Percentiles rank a stretch among this genome's conserved stretches.
Conservation (phyloP, 139 green algal species). For the Tetradesmus lagerheimii region DNA sequence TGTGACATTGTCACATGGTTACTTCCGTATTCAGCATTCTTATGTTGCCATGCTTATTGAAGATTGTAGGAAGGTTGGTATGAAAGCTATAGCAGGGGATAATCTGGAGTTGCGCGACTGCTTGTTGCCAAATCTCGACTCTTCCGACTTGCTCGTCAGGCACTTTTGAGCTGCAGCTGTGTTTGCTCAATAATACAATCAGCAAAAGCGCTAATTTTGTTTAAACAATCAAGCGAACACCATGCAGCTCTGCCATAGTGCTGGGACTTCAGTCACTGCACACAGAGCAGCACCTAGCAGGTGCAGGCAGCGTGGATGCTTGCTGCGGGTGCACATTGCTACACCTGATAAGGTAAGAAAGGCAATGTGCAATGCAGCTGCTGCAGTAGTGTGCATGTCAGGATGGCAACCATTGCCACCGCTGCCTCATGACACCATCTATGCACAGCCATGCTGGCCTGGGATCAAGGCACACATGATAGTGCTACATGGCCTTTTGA, state of each 20-base stretch:
- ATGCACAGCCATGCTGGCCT: too few species aligned
- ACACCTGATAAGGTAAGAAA: constrained; percentile 30
- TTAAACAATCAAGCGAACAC: neutral
- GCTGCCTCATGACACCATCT: too few species aligned
- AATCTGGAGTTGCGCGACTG: neutral
- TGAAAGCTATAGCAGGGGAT: too few species aligned
- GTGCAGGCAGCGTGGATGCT: neutral
- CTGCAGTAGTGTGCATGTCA: neutral
- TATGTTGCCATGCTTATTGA: neutral
- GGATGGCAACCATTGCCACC: too few species aligned
- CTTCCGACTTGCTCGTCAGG: neutral
- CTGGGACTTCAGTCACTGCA: neutral
- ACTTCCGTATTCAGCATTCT: neutral
- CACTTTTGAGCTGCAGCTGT: neutral
- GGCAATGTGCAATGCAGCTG: neutral
- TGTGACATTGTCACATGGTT: neutral
- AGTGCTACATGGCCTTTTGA: too few species aligned
- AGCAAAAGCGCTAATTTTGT: neutral
- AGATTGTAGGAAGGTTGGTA: too few species aligned
- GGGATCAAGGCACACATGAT: neutral
- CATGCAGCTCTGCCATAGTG: neutral
- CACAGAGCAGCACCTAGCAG: neutral
- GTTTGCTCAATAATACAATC: neutral
- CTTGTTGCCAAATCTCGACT: neutral
- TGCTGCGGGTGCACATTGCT: constrained; percentile 9